Percentiles rank a stretch among this genome's conserved stretches.
Evolutionary conservation across 495 filamentous ascomycete genomes (phyloP).

Genomic region (Xylaria cubensis): DNA sequence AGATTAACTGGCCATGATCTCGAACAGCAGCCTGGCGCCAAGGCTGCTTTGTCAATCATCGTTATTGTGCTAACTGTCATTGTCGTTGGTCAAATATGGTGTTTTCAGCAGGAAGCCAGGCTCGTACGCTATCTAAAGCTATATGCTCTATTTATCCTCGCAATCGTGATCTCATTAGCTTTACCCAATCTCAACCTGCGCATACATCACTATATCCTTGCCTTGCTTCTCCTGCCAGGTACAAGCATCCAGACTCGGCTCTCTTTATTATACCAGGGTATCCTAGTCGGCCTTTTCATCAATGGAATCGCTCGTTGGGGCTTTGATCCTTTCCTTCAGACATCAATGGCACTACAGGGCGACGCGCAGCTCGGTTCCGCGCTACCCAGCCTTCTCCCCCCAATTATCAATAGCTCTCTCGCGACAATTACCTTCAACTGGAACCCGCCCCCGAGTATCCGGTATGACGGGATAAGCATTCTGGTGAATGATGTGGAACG

Average conservation of each 20-base stretch:
- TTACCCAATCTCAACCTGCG: constrained; percentile 85
- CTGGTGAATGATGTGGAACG: constrained; percentile 95
- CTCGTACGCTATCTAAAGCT: constrained; percentile 74
- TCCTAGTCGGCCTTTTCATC: constrained; percentile 89
- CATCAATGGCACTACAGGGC: constrained; percentile 70
- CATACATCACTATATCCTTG: constrained; percentile 95
- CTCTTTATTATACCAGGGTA: constrained; percentile 79
- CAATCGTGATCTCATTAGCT: constrained; percentile 68
- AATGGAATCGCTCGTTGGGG: constrained; percentile 95
- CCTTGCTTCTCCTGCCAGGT: constrained; percentile 78
- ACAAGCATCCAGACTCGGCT: constrained; percentile 84
- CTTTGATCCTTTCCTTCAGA: constrained; percentile 90
- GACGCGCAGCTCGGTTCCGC: constrained; percentile 72
- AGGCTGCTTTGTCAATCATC: constrained; percentile 71
- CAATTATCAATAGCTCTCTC: constrained; percentile 46
- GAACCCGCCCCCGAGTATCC: constrained; percentile 61
- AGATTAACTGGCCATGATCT: constrained; percentile 80
- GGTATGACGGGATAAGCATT: constrained; percentile 81
- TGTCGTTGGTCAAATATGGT: constrained; percentile 72
- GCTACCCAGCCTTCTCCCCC: constrained; percentile 68
- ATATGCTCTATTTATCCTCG: constrained; percentile 66
- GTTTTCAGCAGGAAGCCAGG: constrained; percentile 74
- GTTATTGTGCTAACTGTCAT: constrained; percentile 66
- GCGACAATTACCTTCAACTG: constrained; percentile 62
- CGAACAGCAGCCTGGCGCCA: constrained; percentile 76